Evolutionary conservation across 2,329 filamentous ascomycete species (phyloP).

Genomic region (Blastomyces parvus): DNA sequence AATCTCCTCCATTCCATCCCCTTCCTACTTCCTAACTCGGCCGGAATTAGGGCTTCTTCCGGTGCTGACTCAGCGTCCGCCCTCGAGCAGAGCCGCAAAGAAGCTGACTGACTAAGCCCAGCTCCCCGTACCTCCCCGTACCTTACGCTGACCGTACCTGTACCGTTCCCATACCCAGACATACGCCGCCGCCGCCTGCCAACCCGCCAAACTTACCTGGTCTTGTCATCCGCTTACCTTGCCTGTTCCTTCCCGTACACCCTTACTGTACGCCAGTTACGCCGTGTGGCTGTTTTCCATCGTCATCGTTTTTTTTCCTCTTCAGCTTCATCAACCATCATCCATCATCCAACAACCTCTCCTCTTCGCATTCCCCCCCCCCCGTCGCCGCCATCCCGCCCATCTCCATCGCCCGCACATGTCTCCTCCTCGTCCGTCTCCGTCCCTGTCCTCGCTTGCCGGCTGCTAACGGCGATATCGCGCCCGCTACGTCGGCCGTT

Average conservation of each 20-base stretch:
- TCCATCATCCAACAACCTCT: neutral
- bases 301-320: neutral
- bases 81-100: neutral
- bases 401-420: neutral
- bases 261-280: neutral
- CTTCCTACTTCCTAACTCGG: neutral
- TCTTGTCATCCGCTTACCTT: neutral
- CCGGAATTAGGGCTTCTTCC: neutral
- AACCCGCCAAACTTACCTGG: neutral
- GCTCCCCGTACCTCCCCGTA: neutral
- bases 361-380: no score
- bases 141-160: slow-evolving; percentile 1
- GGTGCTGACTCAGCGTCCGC: neutral
- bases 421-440: neutral
- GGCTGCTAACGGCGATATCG: neutral
- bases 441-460: neutral
- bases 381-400: neutral
- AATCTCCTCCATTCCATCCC: no score
- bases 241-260: neutral
- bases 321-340: neutral
- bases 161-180: neutral
- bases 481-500: neutral
- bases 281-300: neutral
- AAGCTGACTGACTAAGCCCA: neutral
- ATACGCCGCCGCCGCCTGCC: neutral